Conservation (phyloP, 148 eudicot genomes). For the Diospyros lotus region DNA sequence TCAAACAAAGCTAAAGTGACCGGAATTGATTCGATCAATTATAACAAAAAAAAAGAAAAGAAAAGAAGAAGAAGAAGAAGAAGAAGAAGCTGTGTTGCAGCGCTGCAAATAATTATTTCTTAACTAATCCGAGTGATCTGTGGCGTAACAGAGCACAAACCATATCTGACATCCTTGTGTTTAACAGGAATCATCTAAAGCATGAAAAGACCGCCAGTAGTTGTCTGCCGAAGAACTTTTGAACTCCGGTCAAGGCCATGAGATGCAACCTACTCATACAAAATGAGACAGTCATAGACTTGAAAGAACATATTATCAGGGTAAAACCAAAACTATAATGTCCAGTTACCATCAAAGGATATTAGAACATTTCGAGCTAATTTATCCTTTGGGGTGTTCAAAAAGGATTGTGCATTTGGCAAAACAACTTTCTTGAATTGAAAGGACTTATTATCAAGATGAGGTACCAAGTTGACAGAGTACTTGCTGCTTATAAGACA, state of each 20-base stretch:
- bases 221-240: conserved; percentile 77
- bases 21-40: background rate
- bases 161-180: background rate
- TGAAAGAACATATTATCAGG: background rate
- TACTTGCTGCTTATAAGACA: background rate
- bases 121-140: conserved; percentile 14
- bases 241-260: conserved; percentile 89
- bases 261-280: conserved; percentile 69
- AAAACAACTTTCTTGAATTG: no score
- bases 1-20: background rate
- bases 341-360: no score
- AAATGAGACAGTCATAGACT: background rate
- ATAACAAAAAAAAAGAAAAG: no score
- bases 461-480: no score
- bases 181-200: conserved; percentile 30
- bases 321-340: no score
- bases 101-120: background rate
- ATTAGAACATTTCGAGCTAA: no score
- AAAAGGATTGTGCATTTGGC: no score
- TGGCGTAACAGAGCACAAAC: conserved; percentile 4
- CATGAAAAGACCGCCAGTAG: conserved; percentile 54
- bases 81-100: background rate
- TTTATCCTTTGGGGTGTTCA: no score
- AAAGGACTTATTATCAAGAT: no score
- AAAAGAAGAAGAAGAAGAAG: no score